These are phyloP conservation scores for Rosa rugosa DNA, from an alignment of 306 rosid species.

Conservation along the genomic window DNA sequence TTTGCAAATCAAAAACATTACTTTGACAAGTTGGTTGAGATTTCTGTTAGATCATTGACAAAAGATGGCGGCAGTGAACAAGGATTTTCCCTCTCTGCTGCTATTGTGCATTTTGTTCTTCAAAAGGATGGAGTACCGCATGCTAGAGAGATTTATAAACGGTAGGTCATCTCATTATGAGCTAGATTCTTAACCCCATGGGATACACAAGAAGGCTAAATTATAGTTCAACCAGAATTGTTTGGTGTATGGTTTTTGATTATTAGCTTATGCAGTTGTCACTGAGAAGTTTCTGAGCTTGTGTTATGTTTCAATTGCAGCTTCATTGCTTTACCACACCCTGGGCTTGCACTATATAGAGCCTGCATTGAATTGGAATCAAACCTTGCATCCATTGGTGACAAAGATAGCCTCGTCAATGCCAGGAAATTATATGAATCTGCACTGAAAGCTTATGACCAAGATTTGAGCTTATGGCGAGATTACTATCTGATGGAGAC, in stretches of 20 bases:
- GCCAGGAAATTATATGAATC: constrained; percentile 72
- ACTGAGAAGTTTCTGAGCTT: constrained; percentile 4
- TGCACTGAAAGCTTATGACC: constrained; percentile 65
- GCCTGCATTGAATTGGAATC: constrained; percentile 78
- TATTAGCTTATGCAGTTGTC: constrained; percentile 11
- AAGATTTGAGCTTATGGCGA: constrained; percentile 73
- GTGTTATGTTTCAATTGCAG: constrained; percentile 50
- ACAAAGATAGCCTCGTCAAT: constrained; percentile 62
- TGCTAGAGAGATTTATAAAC: constrained; percentile 73
- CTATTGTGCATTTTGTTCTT: constrained; percentile 61
- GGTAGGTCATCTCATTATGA: constrained; percentile 42
- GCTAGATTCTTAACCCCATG: not conserved
- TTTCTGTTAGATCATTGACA: constrained; percentile 53
- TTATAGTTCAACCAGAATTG: not conserved
- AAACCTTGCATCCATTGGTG: constrained; percentile 64
- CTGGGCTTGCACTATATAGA: constrained; percentile 68
- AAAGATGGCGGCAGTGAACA: constrained; percentile 73
- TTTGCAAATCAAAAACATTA: constrained; percentile 52
- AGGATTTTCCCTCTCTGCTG: constrained; percentile 78
- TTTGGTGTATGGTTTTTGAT: not conserved
- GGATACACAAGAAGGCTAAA: not conserved
- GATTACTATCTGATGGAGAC: constrained; percentile 66
- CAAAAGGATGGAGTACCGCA: constrained; percentile 72
- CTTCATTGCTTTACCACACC: constrained; percentile 72
- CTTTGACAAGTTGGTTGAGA: constrained; percentile 72